These are phyloP conservation scores for Lepiota subincarnata DNA, from an alignment of 768 basidiomycete species.

Conservation along the genomic window DNA sequence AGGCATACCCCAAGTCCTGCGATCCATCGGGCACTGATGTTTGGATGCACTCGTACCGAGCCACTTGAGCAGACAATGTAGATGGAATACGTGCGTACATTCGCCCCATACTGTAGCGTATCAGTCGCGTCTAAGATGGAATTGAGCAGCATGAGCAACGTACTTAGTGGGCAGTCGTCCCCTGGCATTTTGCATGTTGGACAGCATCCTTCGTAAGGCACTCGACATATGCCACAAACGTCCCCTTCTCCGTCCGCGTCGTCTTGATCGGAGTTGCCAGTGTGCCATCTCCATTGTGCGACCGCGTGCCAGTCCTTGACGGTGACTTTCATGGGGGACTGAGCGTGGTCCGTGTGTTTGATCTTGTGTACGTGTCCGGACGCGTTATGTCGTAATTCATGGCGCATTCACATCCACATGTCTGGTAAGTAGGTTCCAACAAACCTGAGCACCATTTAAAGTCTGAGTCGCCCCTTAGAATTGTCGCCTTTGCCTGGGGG, in stretches of 20 bases:
- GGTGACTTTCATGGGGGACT: constrained; percentile 63
- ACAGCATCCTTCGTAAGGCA: constrained; percentile 92
- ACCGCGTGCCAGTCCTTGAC: constrained; percentile 87
- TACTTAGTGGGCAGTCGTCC: constrained; percentile 49
- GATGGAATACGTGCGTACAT: constrained; percentile 96
- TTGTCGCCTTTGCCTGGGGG: constrained; percentile 13
- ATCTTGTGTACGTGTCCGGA: constrained; percentile 25
- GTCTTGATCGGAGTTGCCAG: constrained; percentile 32
- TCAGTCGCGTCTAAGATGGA: not conserved
- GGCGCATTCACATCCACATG: not conserved
- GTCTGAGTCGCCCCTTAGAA: not conserved
- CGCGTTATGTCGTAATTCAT: constrained; percentile 4
- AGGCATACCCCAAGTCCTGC: constrained; percentile 82
- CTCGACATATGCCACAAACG: constrained; percentile 84
- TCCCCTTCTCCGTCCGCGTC: constrained; percentile 51
- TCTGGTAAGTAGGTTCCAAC: not conserved
- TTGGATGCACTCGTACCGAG: constrained; percentile 85
- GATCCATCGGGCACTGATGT: constrained; percentile 98
- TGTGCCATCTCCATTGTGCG: constrained; percentile 87
- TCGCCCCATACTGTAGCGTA: constrained; percentile 86
- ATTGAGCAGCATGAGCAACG: not conserved
- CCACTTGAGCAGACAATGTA: constrained; percentile 99
- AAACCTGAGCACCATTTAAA: not conserved
- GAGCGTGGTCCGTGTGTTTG: constrained; percentile 19
- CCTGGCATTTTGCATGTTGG: constrained; percentile 96